Percentiles rank a stretch among this genome's conserved stretches.
Conservation (phyloP, 2,329 filamentous ascomycete genomes). For the Beauveria sp. region DNA sequence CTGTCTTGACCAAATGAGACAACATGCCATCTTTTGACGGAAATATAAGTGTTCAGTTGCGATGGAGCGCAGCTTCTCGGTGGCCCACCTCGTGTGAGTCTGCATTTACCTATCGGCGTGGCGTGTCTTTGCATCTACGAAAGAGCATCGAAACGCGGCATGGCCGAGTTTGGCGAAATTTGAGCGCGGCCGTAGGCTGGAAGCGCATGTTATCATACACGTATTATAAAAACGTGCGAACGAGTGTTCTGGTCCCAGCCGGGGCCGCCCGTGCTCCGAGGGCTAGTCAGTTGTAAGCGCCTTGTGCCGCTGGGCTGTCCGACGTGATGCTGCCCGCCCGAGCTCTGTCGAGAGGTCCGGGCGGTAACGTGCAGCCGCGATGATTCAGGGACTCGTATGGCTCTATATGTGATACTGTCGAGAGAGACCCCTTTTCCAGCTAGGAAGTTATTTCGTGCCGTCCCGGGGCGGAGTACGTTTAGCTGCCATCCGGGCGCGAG, state of each 20-base stretch:
- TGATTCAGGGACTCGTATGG: too few species aligned
- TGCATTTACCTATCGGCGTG: not conserved
- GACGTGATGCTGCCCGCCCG: not conserved
- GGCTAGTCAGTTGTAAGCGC: not conserved
- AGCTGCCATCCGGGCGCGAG: not conserved
- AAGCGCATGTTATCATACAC: not conserved
- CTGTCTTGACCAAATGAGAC: too few species aligned
- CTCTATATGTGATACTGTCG: not conserved
- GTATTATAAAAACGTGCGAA: not conserved
- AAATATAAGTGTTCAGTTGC: too few species aligned
- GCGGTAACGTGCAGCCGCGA: not conserved
- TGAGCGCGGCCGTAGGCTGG: not conserved
- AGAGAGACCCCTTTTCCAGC: too few species aligned
- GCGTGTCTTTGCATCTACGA: not conserved
- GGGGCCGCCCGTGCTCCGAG: not conserved
- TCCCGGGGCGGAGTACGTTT: not conserved
- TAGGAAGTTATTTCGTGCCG: not conserved
- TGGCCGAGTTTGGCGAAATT: not conserved
- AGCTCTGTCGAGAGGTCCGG: not conserved
- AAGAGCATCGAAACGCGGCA: not conserved
- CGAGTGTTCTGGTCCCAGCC: not conserved
- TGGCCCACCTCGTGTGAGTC: not conserved
- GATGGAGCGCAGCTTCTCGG: too few species aligned
- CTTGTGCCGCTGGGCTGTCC: constrained; percentile 2
- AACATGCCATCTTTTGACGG: too few species aligned